Conservation (phyloP, 768 basidiomycete genomes). For the Lenzites betulinus region DNA sequence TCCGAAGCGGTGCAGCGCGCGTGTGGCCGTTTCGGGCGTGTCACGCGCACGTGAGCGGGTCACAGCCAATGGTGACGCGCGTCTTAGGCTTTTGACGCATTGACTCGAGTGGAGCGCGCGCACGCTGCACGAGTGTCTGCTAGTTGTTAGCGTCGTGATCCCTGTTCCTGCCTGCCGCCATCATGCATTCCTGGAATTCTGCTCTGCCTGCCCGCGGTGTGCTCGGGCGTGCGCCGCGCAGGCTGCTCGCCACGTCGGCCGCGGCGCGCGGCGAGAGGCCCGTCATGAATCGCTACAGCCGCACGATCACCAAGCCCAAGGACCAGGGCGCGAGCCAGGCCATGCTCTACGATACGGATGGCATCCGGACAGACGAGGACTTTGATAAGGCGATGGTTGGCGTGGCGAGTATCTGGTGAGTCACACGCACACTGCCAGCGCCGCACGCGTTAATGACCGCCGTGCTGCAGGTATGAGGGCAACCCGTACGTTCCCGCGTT, state of each 20-base stretch:
- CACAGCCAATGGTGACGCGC: conserved; percentile 21
- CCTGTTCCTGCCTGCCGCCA: conserved; percentile 1
- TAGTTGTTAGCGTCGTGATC: not conserved
- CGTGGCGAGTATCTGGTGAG: conserved; percentile 93
- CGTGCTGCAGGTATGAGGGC: conserved; percentile 84
- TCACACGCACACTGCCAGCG: conserved; percentile 16
- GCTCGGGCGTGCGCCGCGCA: conserved; percentile 14
- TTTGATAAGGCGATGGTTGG: conserved; percentile 98
- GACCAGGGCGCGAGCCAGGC: conserved; percentile 97
- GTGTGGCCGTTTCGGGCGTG: not conserved
- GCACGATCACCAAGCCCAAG: conserved; percentile 86
- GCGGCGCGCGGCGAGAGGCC: conserved; percentile 28
- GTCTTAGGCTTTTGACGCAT: not conserved
- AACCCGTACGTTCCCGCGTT: conserved; percentile 76
- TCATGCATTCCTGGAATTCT: conserved; percentile 19
- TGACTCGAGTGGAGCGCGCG: not conserved
- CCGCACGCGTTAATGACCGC: conserved; percentile 16
- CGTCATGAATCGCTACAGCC: conserved; percentile 65
- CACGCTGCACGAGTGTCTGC: no score
- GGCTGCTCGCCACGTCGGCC: conserved; percentile 19
- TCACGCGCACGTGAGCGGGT: conserved; percentile 13
- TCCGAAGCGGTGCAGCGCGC: conserved; percentile 17
- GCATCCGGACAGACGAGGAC: conserved; percentile 76
- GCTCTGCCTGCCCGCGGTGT: conserved; percentile 13
- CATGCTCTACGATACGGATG: conserved; percentile 99